Evolutionary conservation across 805 yeast genomes (phyloP), one percentile per base, ranked within the genome.

Genomic region (Metahyphopichia silvanorum): DNA sequence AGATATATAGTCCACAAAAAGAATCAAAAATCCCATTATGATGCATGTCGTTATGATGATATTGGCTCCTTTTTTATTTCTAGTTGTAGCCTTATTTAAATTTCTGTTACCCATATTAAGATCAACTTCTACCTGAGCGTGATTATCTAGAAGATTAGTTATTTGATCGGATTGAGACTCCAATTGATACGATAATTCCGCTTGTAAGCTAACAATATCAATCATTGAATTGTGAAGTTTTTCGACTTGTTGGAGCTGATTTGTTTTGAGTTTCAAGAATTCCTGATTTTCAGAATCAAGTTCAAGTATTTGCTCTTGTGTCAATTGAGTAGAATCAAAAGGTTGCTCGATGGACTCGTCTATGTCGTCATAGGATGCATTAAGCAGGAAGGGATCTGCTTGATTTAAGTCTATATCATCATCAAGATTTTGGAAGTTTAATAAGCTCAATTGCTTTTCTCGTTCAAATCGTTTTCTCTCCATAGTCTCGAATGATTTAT

Each of bases 131-230:
- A 86, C 76, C 40, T 77, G 77, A 39, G 77, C 78, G 39, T 85
- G 89, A 39, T 79, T 79, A 37, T 79, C 82, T 29, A 78, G 55
- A 40, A 88, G 63, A 24, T 68, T 63, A 31, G 74, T 68, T 11
- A 88, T 82, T 51, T 76, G 79, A 33, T 82, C 82, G 5, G 82
- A 77, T 57, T 88, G 97, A 1, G 76, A 55, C 16, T 76, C 75
- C 29, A 88, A 64, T 51, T 89, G 95, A 34, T 79, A 66, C 9
- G 86, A 71, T 33, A 88, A 65, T 49, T 86, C 93, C 16, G 79
- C 68, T 49, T 88, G 91, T 40, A 89, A 56, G 34, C 79, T 75
- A 1, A 88, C 73, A 26, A 89, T 81, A 49, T 86, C 96, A 27
- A 78, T 52, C 55, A 82, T 77, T 2, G 86, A 74, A 17, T 63